Percentiles rank a stretch among this genome's conserved stretches.
Conservation (phyloP, 441 rosid genomes). For the Capsella rubella region DNA sequence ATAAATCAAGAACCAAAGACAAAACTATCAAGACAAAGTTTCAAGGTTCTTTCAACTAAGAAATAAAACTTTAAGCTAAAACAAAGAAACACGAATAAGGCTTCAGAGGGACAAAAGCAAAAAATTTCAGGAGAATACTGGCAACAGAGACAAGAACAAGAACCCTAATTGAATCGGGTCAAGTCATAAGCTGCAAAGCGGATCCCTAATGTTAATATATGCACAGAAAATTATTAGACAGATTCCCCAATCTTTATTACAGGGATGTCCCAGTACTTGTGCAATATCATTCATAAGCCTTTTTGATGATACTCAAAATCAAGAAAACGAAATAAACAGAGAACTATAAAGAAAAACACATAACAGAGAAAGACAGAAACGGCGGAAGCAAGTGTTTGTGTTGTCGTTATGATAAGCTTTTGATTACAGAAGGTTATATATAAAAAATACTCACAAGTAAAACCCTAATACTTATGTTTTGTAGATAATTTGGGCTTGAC, state of each 20-base stretch:
- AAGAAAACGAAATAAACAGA: background rate
- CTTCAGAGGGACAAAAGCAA: background rate
- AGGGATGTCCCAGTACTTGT: conserved; percentile 51
- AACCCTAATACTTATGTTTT: conserved; percentile 13
- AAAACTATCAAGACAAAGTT: too few relatives aligned
- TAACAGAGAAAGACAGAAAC: background rate
- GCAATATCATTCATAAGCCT: conserved; percentile 18
- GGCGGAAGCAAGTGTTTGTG: background rate
- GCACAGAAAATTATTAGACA: conserved; percentile 46
- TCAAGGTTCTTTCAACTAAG: too few relatives aligned
- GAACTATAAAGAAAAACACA: background rate
- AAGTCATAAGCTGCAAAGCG: conserved; percentile 47
- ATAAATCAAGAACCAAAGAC: too few relatives aligned
- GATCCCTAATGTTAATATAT: conserved; percentile 44
- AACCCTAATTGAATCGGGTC: conserved; percentile 27
- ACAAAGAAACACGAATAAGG: background rate
- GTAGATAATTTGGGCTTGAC: background rate
- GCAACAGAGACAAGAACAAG: conserved; percentile 35
- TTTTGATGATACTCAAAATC: background rate
- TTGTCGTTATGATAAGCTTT: rapidly evolving
- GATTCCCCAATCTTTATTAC: conserved; percentile 30
- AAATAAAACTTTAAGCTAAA: too few relatives aligned
- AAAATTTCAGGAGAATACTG: conserved; percentile 49
- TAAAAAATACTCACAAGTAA: background rate
- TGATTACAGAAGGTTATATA: conserved; percentile 15